phyloP scores from a whole-genome alignment of 768 basidiomycete species.

The Boletus reticulatus region DNA sequence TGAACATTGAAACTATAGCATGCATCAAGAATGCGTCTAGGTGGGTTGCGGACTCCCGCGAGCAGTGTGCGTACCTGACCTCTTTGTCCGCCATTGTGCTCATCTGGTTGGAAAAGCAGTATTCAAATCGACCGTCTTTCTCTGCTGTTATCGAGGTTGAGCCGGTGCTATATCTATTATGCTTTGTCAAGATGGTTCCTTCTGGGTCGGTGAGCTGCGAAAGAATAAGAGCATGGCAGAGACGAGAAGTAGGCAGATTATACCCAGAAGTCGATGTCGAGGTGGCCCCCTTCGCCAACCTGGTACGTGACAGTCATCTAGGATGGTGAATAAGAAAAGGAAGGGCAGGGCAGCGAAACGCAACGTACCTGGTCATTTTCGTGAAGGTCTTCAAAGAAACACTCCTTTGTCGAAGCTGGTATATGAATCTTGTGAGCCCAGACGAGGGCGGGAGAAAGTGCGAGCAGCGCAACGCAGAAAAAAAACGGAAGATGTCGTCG shows the following conservation, averaged over 20 bases:
- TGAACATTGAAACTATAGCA: constrained; percentile 90
- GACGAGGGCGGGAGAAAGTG: constrained; percentile 33
- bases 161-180: constrained; percentile 86
- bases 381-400: constrained; percentile 95
- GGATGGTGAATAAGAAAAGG: not conserved
- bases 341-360: not conserved
- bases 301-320: constrained; percentile 99
- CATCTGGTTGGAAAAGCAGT: constrained; percentile 99
- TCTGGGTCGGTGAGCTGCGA: constrained; percentile 79
- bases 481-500: constrained; percentile 35
- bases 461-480: constrained; percentile 40
- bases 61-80: constrained; percentile 59
- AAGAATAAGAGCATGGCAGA: constrained; percentile 5
- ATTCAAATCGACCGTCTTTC: constrained; percentile 84
- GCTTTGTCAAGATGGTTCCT: constrained; percentile 65
- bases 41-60: not conserved
- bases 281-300: constrained; percentile 93
- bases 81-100: constrained; percentile 94
- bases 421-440: constrained; percentile 74
- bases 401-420: constrained; percentile 80
- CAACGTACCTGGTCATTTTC: constrained; percentile 76
- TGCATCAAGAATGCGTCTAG: not conserved
- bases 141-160: constrained; percentile 84
- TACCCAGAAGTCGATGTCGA: constrained; percentile 98
- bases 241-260: constrained; percentile 10